phyloP scores from a whole-genome alignment of 2,329 filamentous ascomycete genomes.

The Aureobasidium sp. region DNA sequence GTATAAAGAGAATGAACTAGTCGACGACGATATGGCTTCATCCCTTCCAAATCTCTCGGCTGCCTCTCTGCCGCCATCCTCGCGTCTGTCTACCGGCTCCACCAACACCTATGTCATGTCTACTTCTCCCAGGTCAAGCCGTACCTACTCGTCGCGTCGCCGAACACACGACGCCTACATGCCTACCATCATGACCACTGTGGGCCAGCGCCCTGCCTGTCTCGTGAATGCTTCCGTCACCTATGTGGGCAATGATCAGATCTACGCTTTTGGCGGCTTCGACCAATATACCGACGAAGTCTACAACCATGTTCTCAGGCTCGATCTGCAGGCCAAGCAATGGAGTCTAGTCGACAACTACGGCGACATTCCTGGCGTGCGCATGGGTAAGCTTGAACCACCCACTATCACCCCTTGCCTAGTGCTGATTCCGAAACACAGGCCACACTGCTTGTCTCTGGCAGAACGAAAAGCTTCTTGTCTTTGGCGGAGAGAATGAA shows the following conservation, averaged over 20 bases:
- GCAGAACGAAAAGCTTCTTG: constrained; percentile 87
- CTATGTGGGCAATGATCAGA: constrained; percentile 95
- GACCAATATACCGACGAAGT: constrained; percentile 99
- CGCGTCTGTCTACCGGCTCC: constrained; percentile 19
- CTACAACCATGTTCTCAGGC: constrained; percentile 89
- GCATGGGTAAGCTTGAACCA: constrained; percentile 63
- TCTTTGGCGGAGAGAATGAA: constrained; percentile 97
- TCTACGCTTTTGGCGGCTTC: constrained; percentile 96
- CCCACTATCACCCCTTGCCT: neutral
- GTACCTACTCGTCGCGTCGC: constrained; percentile 29
- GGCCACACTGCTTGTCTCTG: constrained; percentile 93
- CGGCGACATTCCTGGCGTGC: constrained; percentile 91
- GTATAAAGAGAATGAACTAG: neutral
- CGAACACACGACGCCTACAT: constrained; percentile 65
- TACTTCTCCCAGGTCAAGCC: constrained; percentile 65
- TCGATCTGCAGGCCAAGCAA: constrained; percentile 80
- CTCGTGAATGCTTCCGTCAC: constrained; percentile 97
- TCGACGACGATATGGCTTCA: constrained; percentile 15
- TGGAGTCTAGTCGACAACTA: constrained; percentile 98
- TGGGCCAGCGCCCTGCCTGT: constrained; percentile 68
- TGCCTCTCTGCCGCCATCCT: constrained; percentile 7
- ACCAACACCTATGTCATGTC: constrained; percentile 88
- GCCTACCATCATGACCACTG: constrained; percentile 62
- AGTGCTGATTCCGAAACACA: constrained; percentile 28
- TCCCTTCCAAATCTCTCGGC: constrained; percentile 5